phyloP scores from a whole-genome alignment of 2,329 filamentous ascomycete genomes.

The Penicillium sp. region DNA sequence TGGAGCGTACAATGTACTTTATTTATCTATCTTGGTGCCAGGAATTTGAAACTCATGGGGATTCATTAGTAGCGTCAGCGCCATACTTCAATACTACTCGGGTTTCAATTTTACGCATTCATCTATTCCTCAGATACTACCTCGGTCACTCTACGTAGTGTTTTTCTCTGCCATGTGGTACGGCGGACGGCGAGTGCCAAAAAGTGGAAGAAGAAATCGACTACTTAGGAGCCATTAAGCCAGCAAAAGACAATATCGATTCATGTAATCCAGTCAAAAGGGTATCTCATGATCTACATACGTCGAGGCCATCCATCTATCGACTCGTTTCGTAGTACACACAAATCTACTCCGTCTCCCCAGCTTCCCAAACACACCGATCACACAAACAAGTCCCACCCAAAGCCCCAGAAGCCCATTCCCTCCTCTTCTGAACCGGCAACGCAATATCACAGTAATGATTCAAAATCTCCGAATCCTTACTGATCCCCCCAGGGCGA shows the following conservation, averaged over 20 bases:
- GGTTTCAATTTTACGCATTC: neutral
- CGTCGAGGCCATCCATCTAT: neutral
- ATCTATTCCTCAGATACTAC: neutral
- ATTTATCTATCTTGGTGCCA: conserved; percentile 2
- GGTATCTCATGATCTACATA: conserved; percentile 15
- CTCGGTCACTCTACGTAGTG: too few relatives aligned
- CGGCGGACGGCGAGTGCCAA: too few relatives aligned
- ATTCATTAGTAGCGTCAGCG: neutral
- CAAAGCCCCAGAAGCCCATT: conserved; percentile 83
- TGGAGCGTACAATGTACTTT: neutral
- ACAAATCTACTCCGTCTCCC: conserved; percentile 11
- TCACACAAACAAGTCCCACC: conserved; percentile 85
- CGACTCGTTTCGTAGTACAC: neutral
- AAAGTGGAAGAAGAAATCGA: neutral
- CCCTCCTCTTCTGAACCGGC: conserved; percentile 72
- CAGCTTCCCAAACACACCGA: conserved; percentile 71
- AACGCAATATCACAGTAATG: conserved; percentile 90
- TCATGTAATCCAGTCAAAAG: conserved; percentile 6
- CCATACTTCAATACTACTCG: neutral
- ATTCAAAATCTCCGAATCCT: conserved; percentile 81
- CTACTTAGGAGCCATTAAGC: neutral
- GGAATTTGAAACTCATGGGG: neutral
- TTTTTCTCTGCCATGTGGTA: too few relatives aligned
- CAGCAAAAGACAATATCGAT: neutral
- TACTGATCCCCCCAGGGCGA: conserved; percentile 57